phyloP scores from a whole-genome alignment of 1,284 basidiomycete genomes.

The Tremellales sp. region DNA sequence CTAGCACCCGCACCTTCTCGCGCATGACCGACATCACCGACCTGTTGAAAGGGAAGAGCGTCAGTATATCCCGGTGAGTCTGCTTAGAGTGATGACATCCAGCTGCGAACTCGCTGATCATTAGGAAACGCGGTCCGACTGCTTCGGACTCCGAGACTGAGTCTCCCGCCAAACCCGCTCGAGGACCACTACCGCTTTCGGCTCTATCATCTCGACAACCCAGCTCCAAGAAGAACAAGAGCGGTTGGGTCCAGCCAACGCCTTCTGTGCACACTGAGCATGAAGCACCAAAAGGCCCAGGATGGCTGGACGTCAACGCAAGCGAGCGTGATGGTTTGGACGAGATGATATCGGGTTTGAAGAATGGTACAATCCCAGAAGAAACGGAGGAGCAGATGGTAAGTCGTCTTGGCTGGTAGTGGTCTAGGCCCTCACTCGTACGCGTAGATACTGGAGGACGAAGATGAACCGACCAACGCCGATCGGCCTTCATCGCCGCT shows the following conservation, averaged over 20 bases:
- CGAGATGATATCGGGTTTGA: slow-evolving; percentile 33
- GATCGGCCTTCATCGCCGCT: background rate
- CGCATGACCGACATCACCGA: slow-evolving; percentile 29
- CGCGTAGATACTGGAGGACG: too few species aligned
- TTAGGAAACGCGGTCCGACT: slow-evolving; percentile 27
- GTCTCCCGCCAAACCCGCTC: slow-evolving; percentile 17
- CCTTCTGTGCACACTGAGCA: slow-evolving; percentile 24
- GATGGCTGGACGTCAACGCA: slow-evolving; percentile 22
- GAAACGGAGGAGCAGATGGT: background rate
- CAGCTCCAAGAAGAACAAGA: background rate
- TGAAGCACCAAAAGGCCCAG: slow-evolving; percentile 18
- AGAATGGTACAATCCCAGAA: slow-evolving; percentile 20
- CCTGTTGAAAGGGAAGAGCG: slow-evolving; percentile 14
- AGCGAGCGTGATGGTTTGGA: slow-evolving; percentile 33
- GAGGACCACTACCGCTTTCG: slow-evolving; percentile 3
- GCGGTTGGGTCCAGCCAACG: slow-evolving; percentile 1
- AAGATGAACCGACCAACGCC: background rate
- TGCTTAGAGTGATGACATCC: background rate
- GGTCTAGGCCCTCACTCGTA: too few species aligned
- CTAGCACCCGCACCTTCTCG: slow-evolving; percentile 5
- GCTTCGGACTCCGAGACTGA: slow-evolving; percentile 39
- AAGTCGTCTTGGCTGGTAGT: background rate
- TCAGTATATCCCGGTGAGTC: slow-evolving; percentile 19
- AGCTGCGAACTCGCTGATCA: background rate
- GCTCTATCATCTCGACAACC: background rate